Conservation (phyloP, 2,329 filamentous ascomycete genomes). For the Aspergillus fructus region DNA sequence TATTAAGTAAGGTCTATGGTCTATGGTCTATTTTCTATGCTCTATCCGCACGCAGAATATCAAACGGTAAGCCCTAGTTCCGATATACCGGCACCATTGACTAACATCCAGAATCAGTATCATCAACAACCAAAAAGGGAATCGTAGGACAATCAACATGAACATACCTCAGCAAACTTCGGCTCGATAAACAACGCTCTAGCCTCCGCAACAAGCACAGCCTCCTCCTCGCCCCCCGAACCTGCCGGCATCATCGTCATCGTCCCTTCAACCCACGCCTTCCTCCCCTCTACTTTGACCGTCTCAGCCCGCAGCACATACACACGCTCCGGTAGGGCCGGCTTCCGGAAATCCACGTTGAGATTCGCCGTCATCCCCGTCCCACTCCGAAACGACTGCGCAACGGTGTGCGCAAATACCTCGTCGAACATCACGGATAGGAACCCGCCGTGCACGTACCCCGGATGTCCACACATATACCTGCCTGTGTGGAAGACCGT, state of each 20-base stretch:
- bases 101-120: slow-evolving; percentile 17
- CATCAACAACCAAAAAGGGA: no score
- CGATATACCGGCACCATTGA: slow-evolving; percentile 35
- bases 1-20: background rate
- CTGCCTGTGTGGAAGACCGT: slow-evolving; percentile 35
- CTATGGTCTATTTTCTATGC: slow-evolving; percentile 1
- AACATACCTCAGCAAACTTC: slow-evolving; percentile 36
- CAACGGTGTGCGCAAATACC: slow-evolving; percentile 37
- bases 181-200: slow-evolving; percentile 40
- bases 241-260: slow-evolving; percentile 22
- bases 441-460: slow-evolving; percentile 37
- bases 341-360: slow-evolving; percentile 37
- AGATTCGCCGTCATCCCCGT: slow-evolving; percentile 39
- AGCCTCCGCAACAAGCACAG: slow-evolving; percentile 35
- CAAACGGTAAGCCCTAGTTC: slow-evolving; percentile 11
- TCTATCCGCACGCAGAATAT: background rate
- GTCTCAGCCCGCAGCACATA: slow-evolving; percentile 35
- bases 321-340: slow-evolving; percentile 30
- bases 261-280: slow-evolving; percentile 38
- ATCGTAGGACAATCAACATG: no score
- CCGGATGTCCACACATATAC: slow-evolving; percentile 36
- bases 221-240: slow-evolving; percentile 19
- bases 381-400: slow-evolving; percentile 31
- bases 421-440: slow-evolving; percentile 37
- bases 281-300: slow-evolving; percentile 35